These are phyloP conservation scores for Breynia disticha DNA, from an alignment of 441 rosid genomes.

Conservation along the genomic window DNA sequence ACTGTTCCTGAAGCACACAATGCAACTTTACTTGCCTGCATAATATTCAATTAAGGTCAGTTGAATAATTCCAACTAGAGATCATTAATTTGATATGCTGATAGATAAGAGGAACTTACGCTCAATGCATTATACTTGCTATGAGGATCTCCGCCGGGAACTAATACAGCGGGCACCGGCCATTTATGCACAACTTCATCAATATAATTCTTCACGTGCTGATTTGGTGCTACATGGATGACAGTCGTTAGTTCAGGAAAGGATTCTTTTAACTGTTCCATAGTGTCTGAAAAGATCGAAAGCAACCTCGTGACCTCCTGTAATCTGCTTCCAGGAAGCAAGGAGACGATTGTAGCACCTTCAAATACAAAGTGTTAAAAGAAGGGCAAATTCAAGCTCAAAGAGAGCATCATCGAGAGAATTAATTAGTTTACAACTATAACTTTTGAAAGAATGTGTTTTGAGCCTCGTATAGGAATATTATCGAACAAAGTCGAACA, in stretches of 20 bases:
- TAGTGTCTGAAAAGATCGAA: constrained; percentile 56
- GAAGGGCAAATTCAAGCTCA: not conserved
- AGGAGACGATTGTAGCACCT: constrained; percentile 56
- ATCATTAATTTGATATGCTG: too few species aligned
- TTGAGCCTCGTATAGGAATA: too few species aligned
- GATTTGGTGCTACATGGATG: constrained; percentile 70
- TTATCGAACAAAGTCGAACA: too few species aligned
- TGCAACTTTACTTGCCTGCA: constrained; percentile 74
- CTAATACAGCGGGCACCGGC: constrained; percentile 61
- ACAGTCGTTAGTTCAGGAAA: constrained; percentile 39
- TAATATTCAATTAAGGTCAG: constrained; percentile 9
- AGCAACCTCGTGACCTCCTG: constrained; percentile 85
- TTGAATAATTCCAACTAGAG: not conserved
- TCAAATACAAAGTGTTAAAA: constrained; percentile 10
- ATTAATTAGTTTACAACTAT: not conserved
- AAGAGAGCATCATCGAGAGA: not conserved
- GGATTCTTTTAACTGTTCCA: constrained; percentile 38
- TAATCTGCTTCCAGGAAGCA: constrained; percentile 91
- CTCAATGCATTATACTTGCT: constrained; percentile 65
- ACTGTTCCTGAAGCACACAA: constrained; percentile 95
- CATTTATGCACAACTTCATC: constrained; percentile 32
- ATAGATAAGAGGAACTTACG: constrained; percentile 30
- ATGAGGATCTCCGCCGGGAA: constrained; percentile 53
- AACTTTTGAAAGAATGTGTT: too few species aligned
- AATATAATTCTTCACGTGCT: constrained; percentile 48